phyloP scores from a whole-genome alignment of 2,329 filamentous ascomycete genomes.

The Podosphaera xanthii region DNA sequence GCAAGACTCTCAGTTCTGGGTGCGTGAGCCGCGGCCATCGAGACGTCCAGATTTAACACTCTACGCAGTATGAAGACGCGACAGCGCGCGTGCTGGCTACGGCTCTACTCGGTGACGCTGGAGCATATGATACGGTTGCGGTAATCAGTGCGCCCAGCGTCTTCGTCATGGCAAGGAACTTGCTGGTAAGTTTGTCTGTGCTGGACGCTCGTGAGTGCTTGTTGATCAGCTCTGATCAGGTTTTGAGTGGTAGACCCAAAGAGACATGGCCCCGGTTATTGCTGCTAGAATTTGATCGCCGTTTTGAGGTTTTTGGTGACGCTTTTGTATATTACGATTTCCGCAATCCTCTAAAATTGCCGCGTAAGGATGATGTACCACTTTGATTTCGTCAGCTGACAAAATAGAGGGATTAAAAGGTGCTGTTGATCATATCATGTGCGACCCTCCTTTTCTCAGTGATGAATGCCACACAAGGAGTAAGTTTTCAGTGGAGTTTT shows the following conservation, averaged over 20 bases:
- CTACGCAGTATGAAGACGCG: slow-evolving; percentile 40
- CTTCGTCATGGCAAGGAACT: slow-evolving; percentile 54
- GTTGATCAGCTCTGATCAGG: slow-evolving; percentile 1
- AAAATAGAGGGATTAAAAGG: slow-evolving; percentile 31
- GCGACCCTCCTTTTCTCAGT: slow-evolving; percentile 59
- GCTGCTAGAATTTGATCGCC: slow-evolving; percentile 50
- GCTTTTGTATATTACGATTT: slow-evolving; percentile 53
- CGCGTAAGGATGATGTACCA: slow-evolving; percentile 20
- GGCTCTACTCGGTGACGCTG: slow-evolving; percentile 37
- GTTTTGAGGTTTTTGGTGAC: slow-evolving; percentile 52
- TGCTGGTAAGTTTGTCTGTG: slow-evolving; percentile 25
- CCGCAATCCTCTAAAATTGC: slow-evolving; percentile 40
- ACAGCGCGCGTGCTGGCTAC: slow-evolving; percentile 41
- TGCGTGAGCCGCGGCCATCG: not conserved
- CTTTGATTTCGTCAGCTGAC: not conserved
- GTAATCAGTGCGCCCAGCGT: slow-evolving; percentile 56
- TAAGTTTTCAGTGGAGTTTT: slow-evolving; percentile 15
- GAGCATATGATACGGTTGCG: slow-evolving; percentile 31
- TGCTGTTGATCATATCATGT: slow-evolving; percentile 43
- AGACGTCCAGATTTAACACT: not conserved
- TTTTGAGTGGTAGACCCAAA: not conserved
- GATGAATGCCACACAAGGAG: slow-evolving; percentile 63
- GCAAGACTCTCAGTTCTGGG: slow-evolving; percentile 68
- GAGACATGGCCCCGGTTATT: slow-evolving; percentile 31
- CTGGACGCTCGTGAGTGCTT: not conserved